Evolutionary conservation across 768 basidiomycete genomes (phyloP).

Genomic region (Leccinellum rugosiceps): DNA sequence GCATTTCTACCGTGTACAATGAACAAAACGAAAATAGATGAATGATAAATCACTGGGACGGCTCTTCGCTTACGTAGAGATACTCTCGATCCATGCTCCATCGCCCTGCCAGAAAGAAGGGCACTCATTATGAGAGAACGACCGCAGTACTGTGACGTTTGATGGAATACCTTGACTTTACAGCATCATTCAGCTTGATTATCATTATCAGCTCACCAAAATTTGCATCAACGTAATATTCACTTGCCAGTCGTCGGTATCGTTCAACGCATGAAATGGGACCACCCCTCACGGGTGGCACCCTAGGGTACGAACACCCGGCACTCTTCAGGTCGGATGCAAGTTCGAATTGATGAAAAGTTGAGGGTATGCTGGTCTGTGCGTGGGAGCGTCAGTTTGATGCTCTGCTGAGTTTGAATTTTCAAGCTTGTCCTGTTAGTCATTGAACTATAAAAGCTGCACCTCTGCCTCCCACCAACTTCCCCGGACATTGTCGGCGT

Average conservation of each 20-base stretch:
- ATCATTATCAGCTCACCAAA: no score
- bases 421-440: constrained; percentile 35
- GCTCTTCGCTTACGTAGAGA: background rate
- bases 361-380: no score
- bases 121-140: background rate
- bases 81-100: no score
- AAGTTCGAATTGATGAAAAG: no score
- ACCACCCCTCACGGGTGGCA: background rate
- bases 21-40: background rate
- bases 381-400: constrained; percentile 40
- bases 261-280: background rate
- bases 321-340: background rate
- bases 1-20: background rate
- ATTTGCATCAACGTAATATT: background rate
- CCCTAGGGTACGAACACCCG: background rate
- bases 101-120: background rate
- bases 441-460: constrained; percentile 41
- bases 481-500: constrained; percentile 28
- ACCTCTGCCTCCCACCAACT: constrained; percentile 32
- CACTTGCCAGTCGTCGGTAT: background rate
- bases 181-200: background rate
- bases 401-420: constrained; percentile 42
- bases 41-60: background rate
- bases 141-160: background rate
- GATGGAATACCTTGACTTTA: background rate